Conservation (phyloP, 2,329 filamentous ascomycete genomes). For the Anthostomella pinea region DNA sequence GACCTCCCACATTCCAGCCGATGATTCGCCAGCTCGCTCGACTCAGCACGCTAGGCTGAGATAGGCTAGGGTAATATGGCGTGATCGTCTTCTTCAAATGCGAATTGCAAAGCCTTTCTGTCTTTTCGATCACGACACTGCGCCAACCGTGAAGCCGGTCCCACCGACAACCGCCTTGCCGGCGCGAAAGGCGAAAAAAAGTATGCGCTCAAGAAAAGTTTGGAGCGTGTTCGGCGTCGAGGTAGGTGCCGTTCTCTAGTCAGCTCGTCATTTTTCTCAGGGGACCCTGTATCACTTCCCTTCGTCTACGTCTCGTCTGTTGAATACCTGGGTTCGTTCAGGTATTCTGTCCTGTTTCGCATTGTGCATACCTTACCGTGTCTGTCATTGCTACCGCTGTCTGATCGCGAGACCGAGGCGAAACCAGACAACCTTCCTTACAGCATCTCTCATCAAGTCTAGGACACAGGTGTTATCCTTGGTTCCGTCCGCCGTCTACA, state of each 20-base stretch:
- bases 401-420: too few species aligned
- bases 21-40: too few species aligned
- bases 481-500: too few species aligned
- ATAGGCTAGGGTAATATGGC: conserved; percentile 12
- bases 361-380: too few species aligned
- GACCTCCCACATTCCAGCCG: too few species aligned
- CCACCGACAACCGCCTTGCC: conserved; percentile 19
- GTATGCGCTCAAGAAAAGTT: conserved; percentile 22
- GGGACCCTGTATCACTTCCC: not conserved
- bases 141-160: conserved; percentile 16
- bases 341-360: too few species aligned
- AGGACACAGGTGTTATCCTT: not conserved
- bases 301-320: conserved; percentile 5
- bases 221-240: conserved; percentile 25
- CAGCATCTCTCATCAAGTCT: not conserved
- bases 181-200: conserved; percentile 3
- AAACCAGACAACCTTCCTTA: too few species aligned
- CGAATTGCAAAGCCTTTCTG: not conserved
- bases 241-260: conserved; percentile 18
- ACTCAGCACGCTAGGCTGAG: conserved; percentile 5
- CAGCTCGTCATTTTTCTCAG: conserved; percentile 10
- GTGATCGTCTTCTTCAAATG: conserved; percentile 12
- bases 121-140: conserved; percentile 2
- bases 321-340: too few species aligned
- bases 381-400: too few species aligned